These are phyloP conservation scores for Trichoderma orchidacearum DNA, from an alignment of 495 filamentous ascomycete species.

Conservation along the genomic window DNA sequence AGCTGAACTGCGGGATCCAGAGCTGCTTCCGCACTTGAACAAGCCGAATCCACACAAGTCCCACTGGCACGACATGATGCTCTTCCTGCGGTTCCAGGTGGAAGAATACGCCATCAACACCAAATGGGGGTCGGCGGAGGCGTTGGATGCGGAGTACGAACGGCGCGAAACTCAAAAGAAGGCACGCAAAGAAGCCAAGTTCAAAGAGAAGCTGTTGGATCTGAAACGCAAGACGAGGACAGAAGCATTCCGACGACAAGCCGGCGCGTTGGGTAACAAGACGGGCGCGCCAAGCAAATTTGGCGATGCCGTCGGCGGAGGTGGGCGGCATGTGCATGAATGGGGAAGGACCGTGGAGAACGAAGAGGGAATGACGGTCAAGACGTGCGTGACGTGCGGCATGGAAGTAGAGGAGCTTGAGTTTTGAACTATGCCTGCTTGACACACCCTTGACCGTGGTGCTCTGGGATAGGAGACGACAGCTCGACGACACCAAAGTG, in stretches of 20 bases:
- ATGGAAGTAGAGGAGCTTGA: slow-evolving; percentile 97
- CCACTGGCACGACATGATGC: slow-evolving; percentile 97
- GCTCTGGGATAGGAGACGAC: too few species aligned
- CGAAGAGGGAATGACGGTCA: slow-evolving; percentile 65
- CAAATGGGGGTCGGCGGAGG: slow-evolving; percentile 77
- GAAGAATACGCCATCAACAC: slow-evolving; percentile 76
- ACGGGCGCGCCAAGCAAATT: slow-evolving; percentile 47
- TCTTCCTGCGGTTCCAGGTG: slow-evolving; percentile 85
- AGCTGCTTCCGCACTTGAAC: slow-evolving; percentile 75
- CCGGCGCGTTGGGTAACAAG: slow-evolving; percentile 18
- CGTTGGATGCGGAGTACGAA: slow-evolving; percentile 81
- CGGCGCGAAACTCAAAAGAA: slow-evolving; percentile 71
- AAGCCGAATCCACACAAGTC: slow-evolving; percentile 90
- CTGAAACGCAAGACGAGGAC: slow-evolving; percentile 88
- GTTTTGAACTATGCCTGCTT: too few species aligned
- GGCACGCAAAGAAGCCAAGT: slow-evolving; percentile 77
- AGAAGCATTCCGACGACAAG: slow-evolving; percentile 68
- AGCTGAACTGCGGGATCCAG: slow-evolving; percentile 77
- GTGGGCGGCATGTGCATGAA: slow-evolving; percentile 74
- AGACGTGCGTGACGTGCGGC: slow-evolving; percentile 77
- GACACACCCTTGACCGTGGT: too few species aligned
- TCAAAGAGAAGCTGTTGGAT: slow-evolving; percentile 74
- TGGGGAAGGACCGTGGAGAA: slow-evolving; percentile 77
- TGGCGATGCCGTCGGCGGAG: slow-evolving; percentile 55
- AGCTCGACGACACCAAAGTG: too few species aligned